Percentiles rank a stretch among this genome's conserved stretches.
These are phyloP conservation scores for Talaromyces stipitatus DNA, from an alignment of 495 filamentous ascomycete species.

Conservation along the genomic window DNA sequence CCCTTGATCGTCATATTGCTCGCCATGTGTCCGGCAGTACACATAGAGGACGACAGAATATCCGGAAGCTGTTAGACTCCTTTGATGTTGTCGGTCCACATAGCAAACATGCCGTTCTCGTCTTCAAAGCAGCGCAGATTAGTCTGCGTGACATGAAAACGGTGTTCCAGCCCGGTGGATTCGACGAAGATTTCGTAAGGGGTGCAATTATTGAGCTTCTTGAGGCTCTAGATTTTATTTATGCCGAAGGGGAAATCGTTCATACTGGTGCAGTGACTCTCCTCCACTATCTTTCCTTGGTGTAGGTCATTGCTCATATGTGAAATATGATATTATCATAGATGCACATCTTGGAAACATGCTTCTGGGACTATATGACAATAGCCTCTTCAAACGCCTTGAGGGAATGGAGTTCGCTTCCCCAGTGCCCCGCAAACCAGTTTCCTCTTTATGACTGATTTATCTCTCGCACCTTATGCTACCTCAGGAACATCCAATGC, in stretches of 20 bases:
- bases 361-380: slow-evolving; percentile 25
- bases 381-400: slow-evolving; percentile 20
- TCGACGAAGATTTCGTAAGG: slow-evolving; percentile 20
- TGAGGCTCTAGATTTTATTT: slow-evolving; percentile 29
- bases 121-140: slow-evolving; percentile 22
- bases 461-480: slow-evolving; percentile 29
- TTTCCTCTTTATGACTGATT: slow-evolving; percentile 24
- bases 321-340: slow-evolving; percentile 20
- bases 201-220: slow-evolving; percentile 21
- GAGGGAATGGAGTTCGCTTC: slow-evolving; percentile 19
- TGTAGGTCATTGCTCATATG: slow-evolving; percentile 33
- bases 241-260: slow-evolving; percentile 27
- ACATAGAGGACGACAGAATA: slow-evolving; percentile 18
- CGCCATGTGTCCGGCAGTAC: slow-evolving; percentile 12
- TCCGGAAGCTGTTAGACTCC: slow-evolving; percentile 22
- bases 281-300: slow-evolving; percentile 13
- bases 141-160: slow-evolving; percentile 21
- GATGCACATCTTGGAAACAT: slow-evolving; percentile 37
- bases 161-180: slow-evolving; percentile 12
- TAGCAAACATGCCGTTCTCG: slow-evolving; percentile 19
- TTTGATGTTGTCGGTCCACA: slow-evolving; percentile 20
- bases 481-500: slow-evolving; percentile 11
- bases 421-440: slow-evolving; percentile 23
- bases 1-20: slow-evolving; percentile 18
- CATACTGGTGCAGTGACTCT: slow-evolving; percentile 23